phyloP scores from a whole-genome alignment of 495 filamentous ascomycete species.

The Staphylotrichum longicolle region DNA sequence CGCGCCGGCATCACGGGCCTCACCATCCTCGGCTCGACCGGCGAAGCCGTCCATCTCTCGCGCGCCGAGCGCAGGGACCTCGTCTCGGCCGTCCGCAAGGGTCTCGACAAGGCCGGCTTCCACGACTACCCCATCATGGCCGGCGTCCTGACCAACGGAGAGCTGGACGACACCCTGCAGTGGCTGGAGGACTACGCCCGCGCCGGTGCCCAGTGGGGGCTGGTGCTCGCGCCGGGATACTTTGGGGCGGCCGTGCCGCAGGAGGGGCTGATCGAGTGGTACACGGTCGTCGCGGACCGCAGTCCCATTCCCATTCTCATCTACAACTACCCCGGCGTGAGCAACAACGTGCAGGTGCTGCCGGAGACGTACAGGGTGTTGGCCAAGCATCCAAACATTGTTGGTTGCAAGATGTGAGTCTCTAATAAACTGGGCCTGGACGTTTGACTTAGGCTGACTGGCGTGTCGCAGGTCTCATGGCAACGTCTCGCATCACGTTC shows the following conservation, averaged over 20 bases:
- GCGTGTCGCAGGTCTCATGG: constrained; percentile 52
- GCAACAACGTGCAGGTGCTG: constrained; percentile 56
- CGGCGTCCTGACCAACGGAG: constrained; percentile 60
- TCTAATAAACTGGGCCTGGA: background rate
- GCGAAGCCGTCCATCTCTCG: constrained; percentile 66
- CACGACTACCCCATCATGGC: constrained; percentile 65
- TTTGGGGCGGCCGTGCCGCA: constrained; percentile 51
- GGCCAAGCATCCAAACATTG: constrained; percentile 57
- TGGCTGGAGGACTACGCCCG: constrained; percentile 54
- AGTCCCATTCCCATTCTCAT: constrained; percentile 57
- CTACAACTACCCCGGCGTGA: constrained; percentile 67
- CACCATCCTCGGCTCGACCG: constrained; percentile 65
- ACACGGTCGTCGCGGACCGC: constrained; percentile 49
- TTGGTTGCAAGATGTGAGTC: constrained; percentile 60
- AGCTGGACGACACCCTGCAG: constrained; percentile 61
- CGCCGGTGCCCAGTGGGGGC: constrained; percentile 63
- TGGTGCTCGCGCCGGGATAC: constrained; percentile 58
- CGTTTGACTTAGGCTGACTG: background rate
- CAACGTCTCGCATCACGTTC: constrained; percentile 59
- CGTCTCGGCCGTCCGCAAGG: constrained; percentile 52
- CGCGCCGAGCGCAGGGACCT: constrained; percentile 57
- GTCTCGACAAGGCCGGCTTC: constrained; percentile 56
- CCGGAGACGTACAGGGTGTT: constrained; percentile 55
- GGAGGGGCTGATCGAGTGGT: constrained; percentile 54
- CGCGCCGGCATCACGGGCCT: constrained; percentile 60